Conservation (phyloP, 805 yeast genomes). For the Zygosaccharomyces gambellarensis region DNA sequence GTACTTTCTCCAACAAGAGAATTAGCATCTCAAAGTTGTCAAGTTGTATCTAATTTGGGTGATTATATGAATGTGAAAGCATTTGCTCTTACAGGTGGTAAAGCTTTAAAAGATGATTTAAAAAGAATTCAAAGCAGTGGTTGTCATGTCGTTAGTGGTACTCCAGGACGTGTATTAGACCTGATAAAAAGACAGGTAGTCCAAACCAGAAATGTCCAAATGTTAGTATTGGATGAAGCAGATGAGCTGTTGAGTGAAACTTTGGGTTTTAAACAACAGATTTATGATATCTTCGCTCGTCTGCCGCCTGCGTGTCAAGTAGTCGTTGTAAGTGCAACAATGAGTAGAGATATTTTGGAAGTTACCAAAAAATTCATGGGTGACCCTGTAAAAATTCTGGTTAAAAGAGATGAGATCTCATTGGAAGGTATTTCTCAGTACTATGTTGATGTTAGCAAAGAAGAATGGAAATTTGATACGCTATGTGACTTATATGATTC, state of each 20-base stretch:
- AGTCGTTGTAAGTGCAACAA: constrained; percentile 89
- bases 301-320: constrained; percentile 90
- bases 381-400: constrained; percentile 89
- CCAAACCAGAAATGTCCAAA: constrained; percentile 69
- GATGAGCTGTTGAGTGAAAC: constrained; percentile 85
- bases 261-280: constrained; percentile 92
- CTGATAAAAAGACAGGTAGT: constrained; percentile 81
- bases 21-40: constrained; percentile 87
- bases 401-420: constrained; percentile 92
- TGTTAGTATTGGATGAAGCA: constrained; percentile 93
- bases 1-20: constrained; percentile 95
- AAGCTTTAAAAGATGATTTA: constrained; percentile 73
- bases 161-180: constrained; percentile 94
- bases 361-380: constrained; percentile 91
- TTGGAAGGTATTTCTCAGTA: constrained; percentile 94
- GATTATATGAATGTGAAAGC: constrained; percentile 80
- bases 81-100: constrained; percentile 94
- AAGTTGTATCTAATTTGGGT: constrained; percentile 81
- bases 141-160: constrained; percentile 90
- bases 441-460: constrained; percentile 84
- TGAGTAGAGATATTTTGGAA: constrained; percentile 88
- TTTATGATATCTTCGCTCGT: constrained; percentile 85
- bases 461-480: constrained; percentile 92
- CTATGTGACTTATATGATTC: constrained; percentile 93
- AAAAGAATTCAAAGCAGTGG: constrained; percentile 65